phyloP scores from a whole-genome alignment of 371 early-diverging fungal species.

The Mucor saturninus region DNA sequence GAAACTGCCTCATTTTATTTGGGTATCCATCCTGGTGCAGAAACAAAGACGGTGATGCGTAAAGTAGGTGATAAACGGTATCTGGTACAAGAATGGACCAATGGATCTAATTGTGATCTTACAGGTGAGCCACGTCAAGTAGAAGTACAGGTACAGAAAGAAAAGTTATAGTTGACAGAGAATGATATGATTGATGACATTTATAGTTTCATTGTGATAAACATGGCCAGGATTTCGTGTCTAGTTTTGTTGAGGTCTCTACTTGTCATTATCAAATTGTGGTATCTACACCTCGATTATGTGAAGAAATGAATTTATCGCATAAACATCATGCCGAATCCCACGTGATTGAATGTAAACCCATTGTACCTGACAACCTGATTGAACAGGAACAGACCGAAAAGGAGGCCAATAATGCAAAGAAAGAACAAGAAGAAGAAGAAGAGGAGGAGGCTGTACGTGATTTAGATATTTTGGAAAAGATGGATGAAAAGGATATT shows the following conservation, averaged over 20 bases:
- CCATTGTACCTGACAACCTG: constrained; percentile 61
- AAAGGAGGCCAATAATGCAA: not conserved
- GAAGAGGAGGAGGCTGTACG: not conserved
- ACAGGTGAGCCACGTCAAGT: constrained; percentile 70
- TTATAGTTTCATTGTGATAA: constrained; percentile 72
- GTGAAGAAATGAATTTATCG: constrained; percentile 66
- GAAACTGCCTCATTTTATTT: constrained; percentile 39
- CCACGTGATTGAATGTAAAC: constrained; percentile 64
- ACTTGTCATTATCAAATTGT: constrained; percentile 76
- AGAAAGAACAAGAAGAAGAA: constrained; percentile 7
- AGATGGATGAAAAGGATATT: not conserved
- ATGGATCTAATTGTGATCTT: constrained; percentile 76
- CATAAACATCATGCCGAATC: constrained; percentile 48
- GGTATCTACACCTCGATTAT: constrained; percentile 72
- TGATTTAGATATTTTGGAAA: not conserved
- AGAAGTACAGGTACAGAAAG: constrained; percentile 64
- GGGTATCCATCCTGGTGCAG: constrained; percentile 21
- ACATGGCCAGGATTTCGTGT: constrained; percentile 60
- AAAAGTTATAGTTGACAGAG: not conserved
- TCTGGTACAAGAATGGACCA: constrained; percentile 70
- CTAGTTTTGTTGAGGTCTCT: constrained; percentile 61
- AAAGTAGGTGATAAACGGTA: constrained; percentile 57
- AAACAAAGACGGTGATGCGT: constrained; percentile 30
- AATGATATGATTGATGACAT: not conserved
- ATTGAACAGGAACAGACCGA: constrained; percentile 25